A percentile compares a stretch with the other conserved stretches of the same genome.
Evolutionary conservation across 2,329 filamentous ascomycete genomes (phyloP).

Genomic region (Lanzia echinophila): DNA sequence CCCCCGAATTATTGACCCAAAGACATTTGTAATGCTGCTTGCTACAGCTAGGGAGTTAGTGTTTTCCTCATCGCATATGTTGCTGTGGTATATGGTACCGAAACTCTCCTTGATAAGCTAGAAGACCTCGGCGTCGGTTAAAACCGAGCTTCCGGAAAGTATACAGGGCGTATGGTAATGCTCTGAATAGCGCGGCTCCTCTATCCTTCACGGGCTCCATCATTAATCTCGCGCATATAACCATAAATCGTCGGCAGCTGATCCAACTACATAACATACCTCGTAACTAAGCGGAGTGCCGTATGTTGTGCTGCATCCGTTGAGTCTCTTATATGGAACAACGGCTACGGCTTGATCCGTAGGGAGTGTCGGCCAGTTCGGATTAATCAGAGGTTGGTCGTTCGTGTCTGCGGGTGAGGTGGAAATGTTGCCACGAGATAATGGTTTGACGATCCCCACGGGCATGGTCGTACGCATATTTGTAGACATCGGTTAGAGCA

Average conservation of each 20-base stretch:
- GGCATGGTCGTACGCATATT: background rate
- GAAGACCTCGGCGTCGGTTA: constrained; percentile 19
- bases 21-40: constrained; percentile 16
- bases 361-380: constrained; percentile 39
- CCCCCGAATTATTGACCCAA: constrained; percentile 16
- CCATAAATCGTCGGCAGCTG: background rate
- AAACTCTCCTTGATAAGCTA: constrained; percentile 23
- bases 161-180: constrained; percentile 17
- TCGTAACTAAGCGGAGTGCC: background rate
- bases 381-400: constrained; percentile 35
- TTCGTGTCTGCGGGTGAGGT: constrained; percentile 30
- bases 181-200: too few relatives aligned
- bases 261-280: constrained; percentile 2
- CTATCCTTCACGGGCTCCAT: too few relatives aligned
- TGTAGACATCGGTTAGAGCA: background rate
- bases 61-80: constrained; percentile 50
- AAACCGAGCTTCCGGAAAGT: constrained; percentile 10
- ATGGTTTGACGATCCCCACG: constrained; percentile 21
- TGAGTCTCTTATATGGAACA: constrained; percentile 36
- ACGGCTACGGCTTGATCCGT: constrained; percentile 40
- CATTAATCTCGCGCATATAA: too few relatives aligned
- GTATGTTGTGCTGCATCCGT: constrained; percentile 23
- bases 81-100: constrained; percentile 38
- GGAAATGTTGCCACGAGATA: constrained; percentile 39
- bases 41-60: constrained; percentile 32